Conservation (phyloP, 108 stramenopile species). For the Nannochloropsis gaditana region DNA sequence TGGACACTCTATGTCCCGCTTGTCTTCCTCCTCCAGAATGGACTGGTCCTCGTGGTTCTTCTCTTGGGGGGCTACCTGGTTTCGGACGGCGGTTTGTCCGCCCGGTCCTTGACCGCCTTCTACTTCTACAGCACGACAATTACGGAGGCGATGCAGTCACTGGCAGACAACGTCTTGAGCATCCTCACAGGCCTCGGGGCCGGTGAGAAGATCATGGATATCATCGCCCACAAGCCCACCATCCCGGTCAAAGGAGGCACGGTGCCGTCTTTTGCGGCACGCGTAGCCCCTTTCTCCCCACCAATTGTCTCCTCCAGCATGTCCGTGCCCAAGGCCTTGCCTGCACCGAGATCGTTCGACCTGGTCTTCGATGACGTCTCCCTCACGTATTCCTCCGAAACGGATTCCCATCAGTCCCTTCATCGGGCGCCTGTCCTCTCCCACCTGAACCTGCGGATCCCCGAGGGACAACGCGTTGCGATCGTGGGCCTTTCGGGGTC, state of each 20-base stretch:
- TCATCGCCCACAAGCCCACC: conserved; percentile 23
- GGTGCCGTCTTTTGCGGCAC: neutral
- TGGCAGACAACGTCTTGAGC: conserved; percentile 4
- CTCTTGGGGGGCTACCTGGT: conserved; percentile 21
- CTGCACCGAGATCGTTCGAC: neutral
- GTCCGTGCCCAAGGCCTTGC: too few species aligned
- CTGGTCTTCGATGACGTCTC: conserved; percentile 35
- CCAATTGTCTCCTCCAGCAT: too few species aligned
- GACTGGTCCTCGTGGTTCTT: neutral
- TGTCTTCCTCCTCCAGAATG: conserved; percentile 14
- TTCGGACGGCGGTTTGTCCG: neutral
- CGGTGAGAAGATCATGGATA: conserved; percentile 24
- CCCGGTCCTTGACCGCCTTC: conserved; percentile 9
- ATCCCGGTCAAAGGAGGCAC: conserved; percentile 21
- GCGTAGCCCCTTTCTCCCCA: neutral
- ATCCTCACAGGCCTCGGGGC: neutral
- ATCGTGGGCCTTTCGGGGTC: conserved; percentile 64
- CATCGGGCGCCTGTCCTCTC: conserved; percentile 23
- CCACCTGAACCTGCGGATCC: conserved; percentile 30
- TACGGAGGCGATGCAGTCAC: neutral
- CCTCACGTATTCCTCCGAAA: conserved; percentile 40
- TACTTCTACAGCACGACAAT: conserved; percentile 22
- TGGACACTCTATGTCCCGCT: conserved; percentile 21
- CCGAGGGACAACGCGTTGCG: conserved; percentile 62
- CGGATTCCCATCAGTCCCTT: neutral